A percentile compares a stretch with the other conserved stretches of the same genome.
Evolutionary conservation across 2,329 filamentous ascomycete genomes (phyloP).

Genomic region (Cercospora canescens): DNA sequence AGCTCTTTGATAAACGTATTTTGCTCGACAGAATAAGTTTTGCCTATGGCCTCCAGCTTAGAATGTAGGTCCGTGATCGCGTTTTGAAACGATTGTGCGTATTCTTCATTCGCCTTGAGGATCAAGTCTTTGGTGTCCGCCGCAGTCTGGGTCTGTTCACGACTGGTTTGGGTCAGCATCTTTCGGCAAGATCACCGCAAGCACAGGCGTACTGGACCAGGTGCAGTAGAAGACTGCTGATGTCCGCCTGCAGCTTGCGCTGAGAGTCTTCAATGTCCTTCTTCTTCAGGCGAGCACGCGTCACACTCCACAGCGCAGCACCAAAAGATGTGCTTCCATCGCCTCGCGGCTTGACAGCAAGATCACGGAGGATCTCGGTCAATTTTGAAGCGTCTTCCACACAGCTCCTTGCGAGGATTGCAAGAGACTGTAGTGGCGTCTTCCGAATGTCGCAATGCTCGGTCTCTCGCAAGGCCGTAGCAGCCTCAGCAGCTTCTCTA

Average conservation of each 20-base stretch:
- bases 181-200: neutral
- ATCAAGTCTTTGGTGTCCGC: neutral
- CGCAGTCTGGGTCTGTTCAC: neutral
- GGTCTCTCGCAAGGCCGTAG: neutral
- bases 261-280: neutral
- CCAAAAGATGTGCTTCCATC: neutral
- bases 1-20: neutral
- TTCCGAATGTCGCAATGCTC: neutral
- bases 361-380: neutral
- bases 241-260: neutral
- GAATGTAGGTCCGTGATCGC: neutral
- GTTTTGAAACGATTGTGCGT: neutral
- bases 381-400: neutral
- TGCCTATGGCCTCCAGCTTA: neutral
- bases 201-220: neutral
- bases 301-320: neutral
- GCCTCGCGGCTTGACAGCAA: neutral
- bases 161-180: neutral
- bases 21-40: neutral
- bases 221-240: neutral
- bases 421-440: neutral
- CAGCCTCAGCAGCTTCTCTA: neutral
- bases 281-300: neutral
- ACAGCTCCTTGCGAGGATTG: neutral
- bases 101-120: neutral